A percentile compares a stretch with the other conserved stretches of the same genome.
Evolutionary conservation across 106 monocot species (phyloP).

Genomic region (Allium fistulosum): DNA sequence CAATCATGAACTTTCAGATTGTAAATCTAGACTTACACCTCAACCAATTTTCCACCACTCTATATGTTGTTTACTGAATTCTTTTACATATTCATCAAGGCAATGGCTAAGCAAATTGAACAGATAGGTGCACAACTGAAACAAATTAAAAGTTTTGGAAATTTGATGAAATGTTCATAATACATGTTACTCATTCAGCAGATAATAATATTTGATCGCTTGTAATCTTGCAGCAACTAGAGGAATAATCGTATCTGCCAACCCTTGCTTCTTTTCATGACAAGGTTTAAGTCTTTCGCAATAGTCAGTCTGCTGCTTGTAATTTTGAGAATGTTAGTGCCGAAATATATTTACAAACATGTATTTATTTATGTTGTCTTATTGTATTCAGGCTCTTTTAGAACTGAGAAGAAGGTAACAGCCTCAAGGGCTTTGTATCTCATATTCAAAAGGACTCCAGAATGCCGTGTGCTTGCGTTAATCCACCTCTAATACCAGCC

Average conservation of each 20-base stretch:
- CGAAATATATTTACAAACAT: no score
- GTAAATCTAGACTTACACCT: no score
- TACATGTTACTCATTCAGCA: not conserved
- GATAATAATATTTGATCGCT: not conserved
- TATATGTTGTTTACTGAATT: not conserved
- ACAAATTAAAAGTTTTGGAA: conserved; percentile 61
- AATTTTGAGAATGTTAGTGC: no score
- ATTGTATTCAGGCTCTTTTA: conserved; percentile 34
- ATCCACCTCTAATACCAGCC: conserved; percentile 37
- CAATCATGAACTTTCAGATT: no score
- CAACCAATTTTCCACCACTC: no score
- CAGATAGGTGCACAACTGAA: conserved; percentile 55
- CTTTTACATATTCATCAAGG: conserved; percentile 24
- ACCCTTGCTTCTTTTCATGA: conserved; percentile 77
- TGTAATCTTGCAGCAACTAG: conserved; percentile 42
- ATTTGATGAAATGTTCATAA: not conserved
- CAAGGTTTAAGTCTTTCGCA: conserved; percentile 28
- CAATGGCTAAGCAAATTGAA: conserved; percentile 83
- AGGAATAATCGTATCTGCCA: conserved; percentile 68
- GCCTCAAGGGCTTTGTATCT: conserved; percentile 46
- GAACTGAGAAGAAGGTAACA: conserved; percentile 50
- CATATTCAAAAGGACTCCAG: conserved; percentile 68
- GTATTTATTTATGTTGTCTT: no score
- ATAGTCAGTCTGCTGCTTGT: no score
- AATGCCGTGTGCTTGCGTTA: conserved; percentile 82